These are phyloP conservation scores for Jatropha podagrica DNA, from an alignment of 441 rosid species.

Conservation along the genomic window DNA sequence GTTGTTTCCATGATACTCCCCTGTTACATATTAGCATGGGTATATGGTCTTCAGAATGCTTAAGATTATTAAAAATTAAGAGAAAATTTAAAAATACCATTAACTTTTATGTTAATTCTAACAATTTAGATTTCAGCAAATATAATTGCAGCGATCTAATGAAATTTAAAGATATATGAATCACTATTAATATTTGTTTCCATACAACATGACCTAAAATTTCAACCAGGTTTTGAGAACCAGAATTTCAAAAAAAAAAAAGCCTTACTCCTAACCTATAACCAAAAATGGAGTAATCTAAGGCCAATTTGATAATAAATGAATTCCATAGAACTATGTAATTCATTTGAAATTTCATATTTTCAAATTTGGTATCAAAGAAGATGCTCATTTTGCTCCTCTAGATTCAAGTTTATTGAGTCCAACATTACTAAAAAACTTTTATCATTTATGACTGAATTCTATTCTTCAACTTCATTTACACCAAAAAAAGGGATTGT, in stretches of 20 bases:
- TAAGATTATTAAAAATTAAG: not conserved
- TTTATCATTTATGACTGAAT: too few relatives aligned
- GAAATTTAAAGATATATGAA: not conserved
- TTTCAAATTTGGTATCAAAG: too few relatives aligned
- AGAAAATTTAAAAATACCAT: not conserved
- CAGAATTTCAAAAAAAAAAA: not conserved
- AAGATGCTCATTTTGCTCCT: too few relatives aligned
- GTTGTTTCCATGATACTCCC: slow-evolving; percentile 99
- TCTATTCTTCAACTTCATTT: too few relatives aligned
- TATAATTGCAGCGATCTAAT: not conserved
- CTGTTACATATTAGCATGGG: slow-evolving; percentile 29
- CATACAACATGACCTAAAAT: slow-evolving; percentile 5
- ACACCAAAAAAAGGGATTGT: not conserved
- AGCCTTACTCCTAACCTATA: not conserved
- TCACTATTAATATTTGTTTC: slow-evolving; percentile 5
- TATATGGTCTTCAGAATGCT: slow-evolving; percentile 10
- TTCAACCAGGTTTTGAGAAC: not conserved
- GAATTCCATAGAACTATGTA: too few relatives aligned
- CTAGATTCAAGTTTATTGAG: too few relatives aligned
- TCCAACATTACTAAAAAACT: too few relatives aligned
- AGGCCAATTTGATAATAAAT: too few relatives aligned
- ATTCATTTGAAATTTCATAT: too few relatives aligned
- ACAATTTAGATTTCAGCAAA: not conserved
- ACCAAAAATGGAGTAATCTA: not conserved
- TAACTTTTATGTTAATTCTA: not conserved